phyloP scores from a whole-genome alignment of 345 rosid genomes.

The Geranium rotundifolium region DNA sequence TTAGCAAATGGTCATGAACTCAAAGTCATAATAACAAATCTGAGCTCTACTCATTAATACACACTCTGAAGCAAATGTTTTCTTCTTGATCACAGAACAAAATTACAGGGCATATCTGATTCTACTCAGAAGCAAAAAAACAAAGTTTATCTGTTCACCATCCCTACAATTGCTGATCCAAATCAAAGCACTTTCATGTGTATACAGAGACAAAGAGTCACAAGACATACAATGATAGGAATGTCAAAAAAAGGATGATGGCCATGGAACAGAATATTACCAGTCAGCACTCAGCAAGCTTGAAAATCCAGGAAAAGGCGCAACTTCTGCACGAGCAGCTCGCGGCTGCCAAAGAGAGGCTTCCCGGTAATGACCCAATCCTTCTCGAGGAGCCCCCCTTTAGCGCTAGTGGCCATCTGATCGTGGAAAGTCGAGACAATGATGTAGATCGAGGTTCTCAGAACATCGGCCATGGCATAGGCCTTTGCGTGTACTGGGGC shows the following conservation, averaged over 20 bases:
- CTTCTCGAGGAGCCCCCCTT: slow-evolving; percentile 58
- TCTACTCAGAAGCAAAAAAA: neutral
- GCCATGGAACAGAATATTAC: too few species aligned
- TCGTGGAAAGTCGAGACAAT: slow-evolving; percentile 59
- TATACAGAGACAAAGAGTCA: neutral
- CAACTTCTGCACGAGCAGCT: slow-evolving; percentile 60
- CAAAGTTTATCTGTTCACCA: neutral
- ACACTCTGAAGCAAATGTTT: neutral
- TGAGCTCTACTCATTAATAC: neutral
- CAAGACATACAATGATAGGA: too few species aligned
- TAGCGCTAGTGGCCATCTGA: slow-evolving; percentile 61
- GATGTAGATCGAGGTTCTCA: slow-evolving; percentile 56
- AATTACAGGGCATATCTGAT: too few species aligned
- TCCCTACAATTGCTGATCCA: neutral
- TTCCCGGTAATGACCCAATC: slow-evolving; percentile 52
- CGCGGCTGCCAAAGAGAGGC: slow-evolving; percentile 53
- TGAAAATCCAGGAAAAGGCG: slow-evolving; percentile 63
- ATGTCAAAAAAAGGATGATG: too few species aligned
- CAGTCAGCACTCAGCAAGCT: slow-evolving; percentile 41
- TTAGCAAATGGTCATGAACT: too few species aligned
- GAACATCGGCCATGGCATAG: slow-evolving; percentile 63
- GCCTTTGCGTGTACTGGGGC: slow-evolving; percentile 46
- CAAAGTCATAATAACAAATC: too few species aligned
- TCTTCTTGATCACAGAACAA: neutral
- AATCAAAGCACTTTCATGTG: neutral